Evolutionary conservation across 176 grass and related monocot species (phyloP).

Genomic region (Triticum aestivum): DNA sequence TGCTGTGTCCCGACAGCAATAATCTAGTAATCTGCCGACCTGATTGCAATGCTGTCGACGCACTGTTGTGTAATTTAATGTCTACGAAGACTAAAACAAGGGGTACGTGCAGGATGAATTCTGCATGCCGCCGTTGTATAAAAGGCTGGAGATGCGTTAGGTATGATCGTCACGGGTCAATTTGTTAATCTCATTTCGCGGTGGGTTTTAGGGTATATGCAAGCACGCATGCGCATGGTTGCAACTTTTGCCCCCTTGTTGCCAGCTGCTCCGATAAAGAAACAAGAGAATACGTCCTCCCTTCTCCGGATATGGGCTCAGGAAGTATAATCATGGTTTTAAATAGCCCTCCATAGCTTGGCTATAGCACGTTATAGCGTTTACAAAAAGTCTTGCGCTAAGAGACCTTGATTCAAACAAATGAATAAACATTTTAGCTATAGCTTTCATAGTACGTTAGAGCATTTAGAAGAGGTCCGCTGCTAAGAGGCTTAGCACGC

Average conservation of each 20-base stretch:
- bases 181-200: slow-evolving; percentile 11
- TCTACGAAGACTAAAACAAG: not conserved
- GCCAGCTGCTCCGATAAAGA: not conserved
- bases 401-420: too few relatives aligned
- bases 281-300: not conserved
- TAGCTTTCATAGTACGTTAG: too few relatives aligned
- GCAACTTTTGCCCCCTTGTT: not conserved
- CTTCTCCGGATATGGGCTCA: not conserved
- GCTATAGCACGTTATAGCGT: too few relatives aligned
- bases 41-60: not conserved
- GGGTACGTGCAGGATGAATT: not conserved
- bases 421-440: too few relatives aligned
- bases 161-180: not conserved
- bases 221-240: not conserved
- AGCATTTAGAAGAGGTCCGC: too few relatives aligned
- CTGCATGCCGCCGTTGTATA: not conserved
- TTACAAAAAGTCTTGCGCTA: too few relatives aligned
- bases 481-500: too few relatives aligned
- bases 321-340: too few relatives aligned
- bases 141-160: not conserved
- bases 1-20: too few relatives aligned
- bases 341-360: too few relatives aligned
- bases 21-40: not conserved
- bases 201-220: not conserved
- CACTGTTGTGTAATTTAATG: not conserved